Evolutionary conservation across 345 rosid species (phyloP).

Genomic region (Iberis pinnata): DNA sequence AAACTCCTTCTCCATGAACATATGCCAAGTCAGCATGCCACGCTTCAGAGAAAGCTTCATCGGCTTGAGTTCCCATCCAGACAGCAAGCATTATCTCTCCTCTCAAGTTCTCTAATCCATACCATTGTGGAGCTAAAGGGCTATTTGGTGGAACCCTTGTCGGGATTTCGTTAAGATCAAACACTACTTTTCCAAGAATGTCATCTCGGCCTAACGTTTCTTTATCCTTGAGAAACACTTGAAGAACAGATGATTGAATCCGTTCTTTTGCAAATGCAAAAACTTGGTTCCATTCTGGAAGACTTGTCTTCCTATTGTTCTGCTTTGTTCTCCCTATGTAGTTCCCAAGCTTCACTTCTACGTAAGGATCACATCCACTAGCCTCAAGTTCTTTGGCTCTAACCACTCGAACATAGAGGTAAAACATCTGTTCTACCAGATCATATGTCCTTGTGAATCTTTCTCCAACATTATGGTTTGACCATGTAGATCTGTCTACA

Average conservation of each 20-base stretch:
- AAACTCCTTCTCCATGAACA: constrained; percentile 57
- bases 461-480: constrained; percentile 44
- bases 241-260: constrained; percentile 67
- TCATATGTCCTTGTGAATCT: constrained; percentile 59
- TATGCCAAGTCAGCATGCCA: constrained; percentile 78
- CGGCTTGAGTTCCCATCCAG: constrained; percentile 96
- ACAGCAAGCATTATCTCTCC: constrained; percentile 85
- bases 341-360: constrained; percentile 84
- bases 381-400: constrained; percentile 69
- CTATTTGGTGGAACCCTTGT: constrained; percentile 94
- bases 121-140: constrained; percentile 93
- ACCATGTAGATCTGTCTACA: constrained; percentile 79
- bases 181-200: constrained; percentile 56
- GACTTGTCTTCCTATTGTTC: constrained; percentile 57
- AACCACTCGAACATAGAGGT: constrained; percentile 66
- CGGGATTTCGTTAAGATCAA: constrained; percentile 78
- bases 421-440: constrained; percentile 77
- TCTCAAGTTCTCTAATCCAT: constrained; percentile 59
- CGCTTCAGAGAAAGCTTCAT: constrained; percentile 81
- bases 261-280: constrained; percentile 79
- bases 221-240: constrained; percentile 63
- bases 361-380: constrained; percentile 72
- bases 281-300: constrained; percentile 93
- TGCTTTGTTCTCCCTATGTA: constrained; percentile 81
- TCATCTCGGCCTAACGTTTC: constrained; percentile 78